These are phyloP conservation scores for Coccomyxa sp. DNA, from an alignment of 139 green algal genomes.

Conservation along the genomic window DNA sequence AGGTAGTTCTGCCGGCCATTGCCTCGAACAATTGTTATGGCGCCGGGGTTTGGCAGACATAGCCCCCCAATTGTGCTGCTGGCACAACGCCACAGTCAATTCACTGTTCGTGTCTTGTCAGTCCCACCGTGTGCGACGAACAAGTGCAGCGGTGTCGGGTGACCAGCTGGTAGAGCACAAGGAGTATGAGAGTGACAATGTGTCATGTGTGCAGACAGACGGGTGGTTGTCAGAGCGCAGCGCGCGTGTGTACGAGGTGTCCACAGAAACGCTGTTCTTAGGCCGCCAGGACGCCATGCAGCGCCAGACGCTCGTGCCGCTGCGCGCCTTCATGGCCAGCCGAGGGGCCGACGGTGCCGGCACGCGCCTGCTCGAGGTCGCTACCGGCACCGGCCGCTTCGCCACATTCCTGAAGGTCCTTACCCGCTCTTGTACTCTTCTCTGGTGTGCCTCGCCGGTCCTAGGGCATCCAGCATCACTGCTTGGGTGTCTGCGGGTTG, in stretches of 20 bases:
- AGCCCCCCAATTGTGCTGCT: too few species aligned
- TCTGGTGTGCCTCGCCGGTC: too few species aligned
- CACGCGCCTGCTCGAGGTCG: slow-evolving; percentile 73
- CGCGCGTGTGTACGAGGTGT: slow-evolving; percentile 73
- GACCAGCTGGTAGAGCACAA: too few species aligned
- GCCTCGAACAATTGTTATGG: not conserved
- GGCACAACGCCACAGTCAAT: too few species aligned
- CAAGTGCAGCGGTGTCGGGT: too few species aligned
- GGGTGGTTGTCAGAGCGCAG: slow-evolving; percentile 69
- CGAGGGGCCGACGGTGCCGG: not conserved
- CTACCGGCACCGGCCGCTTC: slow-evolving; percentile 80
- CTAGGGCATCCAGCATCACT: too few species aligned
- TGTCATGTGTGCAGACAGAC: slow-evolving; percentile 48
- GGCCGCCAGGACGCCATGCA: slow-evolving; percentile 88
- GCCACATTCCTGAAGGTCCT: slow-evolving; percentile 79
- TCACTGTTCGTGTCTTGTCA: too few species aligned
- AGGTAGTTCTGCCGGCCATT: slow-evolving; percentile 8
- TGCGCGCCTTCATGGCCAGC: slow-evolving; percentile 38
- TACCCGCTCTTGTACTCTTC: too few species aligned
- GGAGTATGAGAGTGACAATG: too few species aligned
- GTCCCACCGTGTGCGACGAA: too few species aligned
- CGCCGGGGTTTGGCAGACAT: too few species aligned
- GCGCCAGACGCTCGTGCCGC: slow-evolving; percentile 51
- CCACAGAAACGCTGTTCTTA: slow-evolving; percentile 83
- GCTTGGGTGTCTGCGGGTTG: too few species aligned